A percentile compares a stretch with the other conserved stretches of the same genome.
These are phyloP conservation scores for Blastobotrys parvus DNA, from an alignment of 805 yeast species.

Conservation along the genomic window DNA sequence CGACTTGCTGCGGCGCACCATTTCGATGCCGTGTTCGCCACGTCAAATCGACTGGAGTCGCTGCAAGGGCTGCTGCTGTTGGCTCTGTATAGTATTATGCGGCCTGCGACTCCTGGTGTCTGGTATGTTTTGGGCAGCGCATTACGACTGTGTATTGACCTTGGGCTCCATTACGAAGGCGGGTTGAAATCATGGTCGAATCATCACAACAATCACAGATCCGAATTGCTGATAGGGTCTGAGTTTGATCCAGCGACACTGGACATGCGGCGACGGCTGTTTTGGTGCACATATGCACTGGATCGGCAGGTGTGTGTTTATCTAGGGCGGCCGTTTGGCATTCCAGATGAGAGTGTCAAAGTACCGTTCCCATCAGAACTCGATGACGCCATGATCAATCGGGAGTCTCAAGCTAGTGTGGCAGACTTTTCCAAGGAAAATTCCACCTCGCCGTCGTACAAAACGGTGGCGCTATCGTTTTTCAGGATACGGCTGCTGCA, in stretches of 20 bases:
- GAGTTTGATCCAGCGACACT: slow-evolving; percentile 42
- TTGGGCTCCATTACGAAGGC: slow-evolving; percentile 72
- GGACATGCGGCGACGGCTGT: slow-evolving; percentile 67
- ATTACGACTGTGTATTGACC: slow-evolving; percentile 67
- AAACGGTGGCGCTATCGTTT: slow-evolving; percentile 57
- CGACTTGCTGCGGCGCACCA: slow-evolving; percentile 55
- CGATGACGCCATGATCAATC: slow-evolving; percentile 58
- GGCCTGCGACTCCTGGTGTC: slow-evolving; percentile 86
- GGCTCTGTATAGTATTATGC: slow-evolving; percentile 69
- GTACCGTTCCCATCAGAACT: slow-evolving; percentile 63
- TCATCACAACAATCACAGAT: slow-evolving; percentile 4
- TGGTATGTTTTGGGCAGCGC: slow-evolving; percentile 87
- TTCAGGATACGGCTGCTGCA: slow-evolving; percentile 66
- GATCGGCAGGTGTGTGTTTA: slow-evolving; percentile 84
- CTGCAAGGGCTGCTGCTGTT: slow-evolving; percentile 64
- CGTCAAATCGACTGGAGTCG: slow-evolving; percentile 58
- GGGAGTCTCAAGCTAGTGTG: slow-evolving; percentile 12
- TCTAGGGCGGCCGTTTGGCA: slow-evolving; percentile 80
- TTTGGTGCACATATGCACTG: slow-evolving; percentile 84
- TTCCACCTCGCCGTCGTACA: slow-evolving; percentile 46
- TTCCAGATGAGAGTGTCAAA: slow-evolving; percentile 71
- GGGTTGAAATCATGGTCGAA: slow-evolving; percentile 20
- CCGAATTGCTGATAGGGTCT: not conserved
- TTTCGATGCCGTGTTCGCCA: slow-evolving; percentile 47
- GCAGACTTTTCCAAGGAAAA: slow-evolving; percentile 4